These are phyloP conservation scores for Alisma plantagoaquatica DNA, from an alignment of 106 monocot genomes.

Conservation along the genomic window DNA sequence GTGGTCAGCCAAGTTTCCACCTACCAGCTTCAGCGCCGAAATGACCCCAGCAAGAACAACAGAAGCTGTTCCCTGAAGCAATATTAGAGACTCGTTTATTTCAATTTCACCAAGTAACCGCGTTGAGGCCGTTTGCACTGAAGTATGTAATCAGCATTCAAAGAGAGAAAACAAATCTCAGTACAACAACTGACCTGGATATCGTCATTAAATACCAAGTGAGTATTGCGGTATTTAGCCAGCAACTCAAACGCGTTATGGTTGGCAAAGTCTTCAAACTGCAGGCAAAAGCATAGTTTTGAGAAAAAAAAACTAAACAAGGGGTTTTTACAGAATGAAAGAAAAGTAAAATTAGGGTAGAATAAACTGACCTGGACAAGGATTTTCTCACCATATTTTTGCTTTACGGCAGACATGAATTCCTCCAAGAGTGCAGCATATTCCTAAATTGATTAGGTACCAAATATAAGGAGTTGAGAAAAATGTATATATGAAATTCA, in stretches of 20 bases:
- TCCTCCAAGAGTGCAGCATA: conserved; percentile 75
- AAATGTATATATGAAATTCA: no score
- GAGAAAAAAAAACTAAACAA: no score
- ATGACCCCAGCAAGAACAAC: conserved; percentile 94
- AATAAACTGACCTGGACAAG: conserved; percentile 62
- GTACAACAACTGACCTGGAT: no score
- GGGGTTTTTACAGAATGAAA: no score
- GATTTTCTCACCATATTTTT: conserved; percentile 84
- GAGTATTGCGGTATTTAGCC: conserved; percentile 61
- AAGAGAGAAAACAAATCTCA: no score
- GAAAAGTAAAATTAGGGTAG: no score
- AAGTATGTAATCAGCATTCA: no score
- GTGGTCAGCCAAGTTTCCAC: conserved; percentile 80
- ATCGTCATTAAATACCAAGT: conserved; percentile 95
- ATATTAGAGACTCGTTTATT: no score
- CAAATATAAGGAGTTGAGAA: no score
- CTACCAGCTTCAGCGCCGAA: conserved; percentile 73
- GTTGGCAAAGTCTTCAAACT: conserved; percentile 98
- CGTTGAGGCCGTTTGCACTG: no score
- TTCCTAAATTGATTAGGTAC: conserved; percentile 37
- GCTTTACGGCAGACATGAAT: conserved; percentile 88
- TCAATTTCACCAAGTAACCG: no score
- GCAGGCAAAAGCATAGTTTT: no score
- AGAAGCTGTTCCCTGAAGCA: conserved; percentile 83
- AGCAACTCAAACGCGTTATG: conserved; percentile 91